Evolutionary conservation across 2,329 filamentous ascomycete species (phyloP), one percentile per base, ranked within the genome.

Genomic region (Fusarium citri): DNA sequence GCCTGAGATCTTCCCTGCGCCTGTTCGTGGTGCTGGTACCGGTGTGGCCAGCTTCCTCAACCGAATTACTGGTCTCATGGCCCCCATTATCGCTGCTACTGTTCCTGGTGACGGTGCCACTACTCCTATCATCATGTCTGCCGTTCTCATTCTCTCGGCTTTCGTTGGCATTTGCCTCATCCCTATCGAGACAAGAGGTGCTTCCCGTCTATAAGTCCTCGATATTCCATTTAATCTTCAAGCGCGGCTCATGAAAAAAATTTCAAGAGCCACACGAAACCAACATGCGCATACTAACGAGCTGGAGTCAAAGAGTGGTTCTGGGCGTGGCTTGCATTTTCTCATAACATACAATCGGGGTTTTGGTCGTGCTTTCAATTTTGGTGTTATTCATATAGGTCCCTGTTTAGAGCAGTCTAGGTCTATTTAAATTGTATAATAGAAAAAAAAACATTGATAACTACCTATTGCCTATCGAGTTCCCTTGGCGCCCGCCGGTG

Each of bases 11-110:
- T 93, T 94, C 79, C 91, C 91, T 0, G 89, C 91, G 0, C 90
- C 91, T 1, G 88, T 91, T 23, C 83, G 92, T 31, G 92, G 91
- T 8, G 92, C 91, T 0, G 92, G 91, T 8, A 91, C 89, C 0
- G 92, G 91, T 43, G 90, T 94, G 49, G 88, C 89, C 23, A 91
- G 88, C 75, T 91, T 92, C 75, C 78, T 93, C 64, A 94, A 93
- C 77, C 83, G 91, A 40, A 76, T 91, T 42, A 87, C 87, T 8
- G 91, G 92, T 8, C 81, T 94, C 14, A 83, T 89, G 72, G 91
- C 91, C 1, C 91, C 92, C 0, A 83, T 94, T 14, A 81, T 94
- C 26, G 91, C 91, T 3, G 87, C 88, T 1, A 89, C 82, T 20
- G 78, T 87, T 37, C 87, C 87, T 0, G 87, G 87, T 2, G 85